phyloP scores from a whole-genome alignment of 495 filamentous ascomycete genomes.

The Talaromyces wortmannii region DNA sequence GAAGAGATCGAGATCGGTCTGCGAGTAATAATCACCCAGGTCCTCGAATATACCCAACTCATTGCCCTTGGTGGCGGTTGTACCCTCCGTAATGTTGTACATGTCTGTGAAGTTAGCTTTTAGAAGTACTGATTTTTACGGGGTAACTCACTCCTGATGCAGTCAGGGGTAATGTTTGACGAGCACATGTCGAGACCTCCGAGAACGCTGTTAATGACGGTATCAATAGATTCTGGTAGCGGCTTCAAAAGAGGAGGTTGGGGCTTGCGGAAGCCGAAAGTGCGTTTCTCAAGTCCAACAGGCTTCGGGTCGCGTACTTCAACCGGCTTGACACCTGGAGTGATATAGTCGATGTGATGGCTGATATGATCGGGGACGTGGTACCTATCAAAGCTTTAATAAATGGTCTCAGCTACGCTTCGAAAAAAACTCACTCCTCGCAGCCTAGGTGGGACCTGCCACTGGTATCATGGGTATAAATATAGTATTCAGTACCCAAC shows the following conservation, averaged over 20 bases:
- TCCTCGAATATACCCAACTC: slow-evolving; percentile 39
- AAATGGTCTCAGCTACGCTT: neutral
- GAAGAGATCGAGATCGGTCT: slow-evolving; percentile 54
- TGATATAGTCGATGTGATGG: slow-evolving; percentile 52
- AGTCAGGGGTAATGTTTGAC: slow-evolving; percentile 17
- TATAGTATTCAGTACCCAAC: slow-evolving; percentile 49
- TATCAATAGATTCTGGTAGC: slow-evolving; percentile 1
- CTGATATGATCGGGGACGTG: slow-evolving; percentile 43
- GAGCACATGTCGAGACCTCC: slow-evolving; percentile 16
- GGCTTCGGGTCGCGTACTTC: slow-evolving; percentile 12
- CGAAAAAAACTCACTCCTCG: slow-evolving; percentile 18
- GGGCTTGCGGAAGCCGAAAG: slow-evolving; percentile 10
- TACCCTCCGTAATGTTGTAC: slow-evolving; percentile 35
- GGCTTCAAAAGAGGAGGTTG: slow-evolving; percentile 27
- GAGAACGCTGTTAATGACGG: slow-evolving; percentile 5
- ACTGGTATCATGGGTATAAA: slow-evolving; percentile 42
- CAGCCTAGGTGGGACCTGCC: slow-evolving; percentile 42
- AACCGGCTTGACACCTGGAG: slow-evolving; percentile 31
- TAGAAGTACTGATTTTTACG: neutral
- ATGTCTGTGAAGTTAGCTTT: slow-evolving; percentile 16
- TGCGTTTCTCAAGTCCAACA: slow-evolving; percentile 9
- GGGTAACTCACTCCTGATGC: neutral
- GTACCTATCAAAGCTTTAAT: slow-evolving; percentile 21
- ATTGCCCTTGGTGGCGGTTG: slow-evolving; percentile 25
- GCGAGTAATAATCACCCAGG: slow-evolving; percentile 36